These are phyloP conservation scores for Prunus yedoensis DNA, from an alignment of 331 rosid species.

Conservation along the genomic window DNA sequence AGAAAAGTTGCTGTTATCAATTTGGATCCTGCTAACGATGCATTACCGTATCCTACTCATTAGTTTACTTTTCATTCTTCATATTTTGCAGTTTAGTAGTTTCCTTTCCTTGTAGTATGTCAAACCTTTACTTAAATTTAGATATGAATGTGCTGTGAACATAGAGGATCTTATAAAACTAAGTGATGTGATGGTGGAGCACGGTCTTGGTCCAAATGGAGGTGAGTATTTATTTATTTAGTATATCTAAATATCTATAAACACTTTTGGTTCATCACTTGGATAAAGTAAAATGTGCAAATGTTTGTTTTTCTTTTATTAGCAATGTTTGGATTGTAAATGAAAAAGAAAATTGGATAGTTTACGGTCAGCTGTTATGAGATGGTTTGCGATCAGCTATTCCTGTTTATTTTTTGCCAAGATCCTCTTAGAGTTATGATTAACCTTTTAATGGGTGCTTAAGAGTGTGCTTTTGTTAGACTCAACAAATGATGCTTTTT, in stretches of 20 bases:
- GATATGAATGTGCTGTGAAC: slow-evolving; percentile 81
- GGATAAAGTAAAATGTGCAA: background rate
- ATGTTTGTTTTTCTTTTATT: background rate
- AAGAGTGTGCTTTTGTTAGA: background rate
- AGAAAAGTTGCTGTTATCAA: slow-evolving; percentile 90
- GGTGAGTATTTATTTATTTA: slow-evolving; percentile 36
- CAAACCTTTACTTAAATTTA: slow-evolving; percentile 42
- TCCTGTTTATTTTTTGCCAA: background rate
- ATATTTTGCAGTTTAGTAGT: background rate
- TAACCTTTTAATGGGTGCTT: background rate
- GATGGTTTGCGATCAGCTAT: background rate
- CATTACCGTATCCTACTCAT: slow-evolving; percentile 74
- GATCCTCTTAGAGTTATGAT: background rate
- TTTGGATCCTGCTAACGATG: slow-evolving; percentile 92
- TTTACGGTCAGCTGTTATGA: background rate
- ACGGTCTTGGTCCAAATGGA: slow-evolving; percentile 92
- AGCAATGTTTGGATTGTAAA: background rate
- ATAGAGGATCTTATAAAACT: slow-evolving; percentile 76
- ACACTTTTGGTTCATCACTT: background rate
- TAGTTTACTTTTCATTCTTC: background rate
- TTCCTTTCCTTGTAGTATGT: slow-evolving; percentile 10
- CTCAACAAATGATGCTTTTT: background rate
- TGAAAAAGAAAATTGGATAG: background rate
- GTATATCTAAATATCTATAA: background rate
- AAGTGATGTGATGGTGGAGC: slow-evolving; percentile 80